phyloP scores from a whole-genome alignment of 2,329 filamentous ascomycete genomes.

The Trichoderma sp. region DNA sequence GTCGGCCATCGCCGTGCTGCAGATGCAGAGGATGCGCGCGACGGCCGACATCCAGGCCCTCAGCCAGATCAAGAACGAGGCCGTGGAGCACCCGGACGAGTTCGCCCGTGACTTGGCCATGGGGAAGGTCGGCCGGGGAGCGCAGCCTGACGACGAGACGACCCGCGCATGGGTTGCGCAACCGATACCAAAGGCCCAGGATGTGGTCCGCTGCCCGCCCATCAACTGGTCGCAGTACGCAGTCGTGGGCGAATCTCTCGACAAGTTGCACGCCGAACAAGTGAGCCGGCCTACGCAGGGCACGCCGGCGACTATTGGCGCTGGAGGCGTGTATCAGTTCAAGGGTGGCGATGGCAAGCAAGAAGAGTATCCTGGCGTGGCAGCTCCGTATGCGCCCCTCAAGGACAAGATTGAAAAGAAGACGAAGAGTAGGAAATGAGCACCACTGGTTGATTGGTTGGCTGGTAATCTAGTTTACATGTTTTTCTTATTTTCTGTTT shows the following conservation, averaged over 20 bases:
- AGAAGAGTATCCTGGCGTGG: conserved; percentile 50
- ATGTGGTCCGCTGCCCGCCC: conserved; percentile 79
- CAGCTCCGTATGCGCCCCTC: conserved; percentile 55
- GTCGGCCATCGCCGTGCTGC: conserved; percentile 80
- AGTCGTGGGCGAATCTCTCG: conserved; percentile 74
- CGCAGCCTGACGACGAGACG: conserved; percentile 26
- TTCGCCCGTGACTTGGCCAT: conserved; percentile 68
- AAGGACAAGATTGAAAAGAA: conserved; percentile 49
- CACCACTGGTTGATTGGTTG: not conserved
- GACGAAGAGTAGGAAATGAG: conserved; percentile 34
- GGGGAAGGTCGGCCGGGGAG: conserved; percentile 49
- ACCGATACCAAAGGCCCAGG: conserved; percentile 72
- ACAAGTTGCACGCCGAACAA: conserved; percentile 83
- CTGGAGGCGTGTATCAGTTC: conserved; percentile 52
- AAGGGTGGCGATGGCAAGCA: conserved; percentile 45
- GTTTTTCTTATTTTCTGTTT: not conserved
- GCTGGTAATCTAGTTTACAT: not conserved
- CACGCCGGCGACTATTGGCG: conserved; percentile 44
- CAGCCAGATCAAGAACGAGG: conserved; percentile 66
- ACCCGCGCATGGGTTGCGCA: conserved; percentile 49
- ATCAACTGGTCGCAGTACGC: conserved; percentile 96
- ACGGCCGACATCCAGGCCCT: conserved; percentile 71
- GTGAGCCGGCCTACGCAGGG: conserved; percentile 60
- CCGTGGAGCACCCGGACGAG: conserved; percentile 65
- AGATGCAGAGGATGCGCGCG: conserved; percentile 79